A percentile compares a stretch with the other conserved stretches of the same genome.
Conservation (phyloP, 108 stramenopile genomes). For the Conticribra weissflogii region DNA sequence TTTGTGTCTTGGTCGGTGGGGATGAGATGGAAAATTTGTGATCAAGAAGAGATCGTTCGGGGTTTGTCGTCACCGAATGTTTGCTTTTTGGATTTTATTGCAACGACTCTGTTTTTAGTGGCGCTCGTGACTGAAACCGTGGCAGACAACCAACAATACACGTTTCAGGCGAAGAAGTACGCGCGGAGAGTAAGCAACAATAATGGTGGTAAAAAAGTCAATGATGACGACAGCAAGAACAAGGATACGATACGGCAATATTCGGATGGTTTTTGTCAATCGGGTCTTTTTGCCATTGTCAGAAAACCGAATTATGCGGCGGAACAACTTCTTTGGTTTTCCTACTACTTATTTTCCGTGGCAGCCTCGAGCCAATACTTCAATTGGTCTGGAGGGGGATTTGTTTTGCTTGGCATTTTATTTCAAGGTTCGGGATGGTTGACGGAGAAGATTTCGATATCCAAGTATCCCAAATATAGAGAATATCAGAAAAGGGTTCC, state of each 20-base stretch:
- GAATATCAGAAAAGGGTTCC: constrained; percentile 62
- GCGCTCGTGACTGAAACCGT: constrained; percentile 62
- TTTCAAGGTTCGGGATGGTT: constrained; percentile 77
- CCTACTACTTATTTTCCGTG: constrained; percentile 65
- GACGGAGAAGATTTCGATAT: constrained; percentile 65
- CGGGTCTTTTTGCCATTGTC: constrained; percentile 70
- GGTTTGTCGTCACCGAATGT: constrained; percentile 7
- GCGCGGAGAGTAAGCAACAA: constrained; percentile 7
- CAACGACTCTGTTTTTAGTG: constrained; percentile 46
- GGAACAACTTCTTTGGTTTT: constrained; percentile 73
- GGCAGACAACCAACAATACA: constrained; percentile 80
- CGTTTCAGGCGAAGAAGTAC: constrained; percentile 74
- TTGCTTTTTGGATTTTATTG: constrained; percentile 54
- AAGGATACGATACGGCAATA: constrained; percentile 40
- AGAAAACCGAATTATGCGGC: constrained; percentile 84
- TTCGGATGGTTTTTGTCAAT: constrained; percentile 64
- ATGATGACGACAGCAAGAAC: background rate
- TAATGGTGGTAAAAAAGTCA: constrained; percentile 2
- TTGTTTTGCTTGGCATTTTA: constrained; percentile 49
- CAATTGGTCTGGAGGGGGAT: constrained; percentile 69
- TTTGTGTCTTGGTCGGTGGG: constrained; percentile 57
- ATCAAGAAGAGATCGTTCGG: background rate
- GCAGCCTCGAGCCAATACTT: constrained; percentile 32
- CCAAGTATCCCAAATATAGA: constrained; percentile 67
- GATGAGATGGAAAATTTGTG: constrained; percentile 22